Base-by-base conservation (phyloP, 495 filamentous ascomycete species). In the Daldinia vernicosa region DNA sequence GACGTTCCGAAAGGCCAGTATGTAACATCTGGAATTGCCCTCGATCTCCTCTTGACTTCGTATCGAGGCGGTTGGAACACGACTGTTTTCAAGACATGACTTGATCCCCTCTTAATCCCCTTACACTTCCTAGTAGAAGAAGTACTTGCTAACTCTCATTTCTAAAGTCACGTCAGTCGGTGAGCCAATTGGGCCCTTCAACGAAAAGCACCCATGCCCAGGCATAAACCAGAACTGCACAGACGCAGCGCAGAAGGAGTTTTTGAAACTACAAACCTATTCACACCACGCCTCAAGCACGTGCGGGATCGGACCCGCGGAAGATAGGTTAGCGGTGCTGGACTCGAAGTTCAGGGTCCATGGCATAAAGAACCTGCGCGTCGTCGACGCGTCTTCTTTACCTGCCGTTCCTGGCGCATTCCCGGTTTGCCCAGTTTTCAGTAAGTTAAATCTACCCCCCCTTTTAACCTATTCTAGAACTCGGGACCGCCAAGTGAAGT, bases 371-470 rank as follows among this genome's bases (percentile, higher is more conserved):
- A 81, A 81, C 26, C 73, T 88, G 60, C 66, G 85, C 4, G 85
- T 88, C 0, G 86, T 90, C 24, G 88, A 90, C 70, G 87, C 85
- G 6, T 83, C 80, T 54, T 72, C 80, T 1, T 87, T 86, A 65
- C 84, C 87, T 0, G 74, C 76, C 14, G 83, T 85, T n/a, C 85
- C 84, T 0, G 89, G 89, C 0, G 84, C 83, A n/a, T 91, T 88
- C 47, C 84, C 87, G n/a, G 81, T 81, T 24, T 75, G 86, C 43
- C 83, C 89, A 4, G 88, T 87, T 1, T 89, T 90, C 72, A 89
- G 53, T 56, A 56, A 33, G 53, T 55, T 0, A n/a, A 24, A 24
- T 19, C 47, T 27, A 24, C 14, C 1, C n/a, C n/a, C 24, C 24
- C 12, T 52, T 52, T 52, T 3, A 14, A 12, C 19, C 22, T 17